These are phyloP conservation scores for Pholiota adiposa DNA, from an alignment of 1,284 basidiomycete genomes.

Conservation along the genomic window DNA sequence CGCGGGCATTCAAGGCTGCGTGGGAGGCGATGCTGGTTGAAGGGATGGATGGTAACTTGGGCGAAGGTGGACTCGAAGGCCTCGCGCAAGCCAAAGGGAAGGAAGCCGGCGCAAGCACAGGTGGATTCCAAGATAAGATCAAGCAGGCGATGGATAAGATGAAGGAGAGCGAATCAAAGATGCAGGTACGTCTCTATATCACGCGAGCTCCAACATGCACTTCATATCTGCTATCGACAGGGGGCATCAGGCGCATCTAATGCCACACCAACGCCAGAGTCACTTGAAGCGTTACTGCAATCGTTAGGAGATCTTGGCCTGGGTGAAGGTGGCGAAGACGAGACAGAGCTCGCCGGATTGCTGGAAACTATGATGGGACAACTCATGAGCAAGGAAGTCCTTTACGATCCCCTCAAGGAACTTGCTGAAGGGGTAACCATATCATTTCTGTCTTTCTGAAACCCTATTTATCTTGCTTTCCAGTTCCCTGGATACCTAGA, in stretches of 20 bases:
- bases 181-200: conserved; percentile 38
- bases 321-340: conserved; percentile 34
- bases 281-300: conserved; percentile 54
- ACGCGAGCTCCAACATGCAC: conserved; percentile 9
- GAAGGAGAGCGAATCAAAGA: conserved; percentile 69
- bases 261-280: conserved; percentile 32
- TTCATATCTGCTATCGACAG: conserved; percentile 21
- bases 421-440: conserved; percentile 76
- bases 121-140: conserved; percentile 77
- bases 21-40: conserved; percentile 81
- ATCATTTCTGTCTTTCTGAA: conserved; percentile 3
- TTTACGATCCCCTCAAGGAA: conserved; percentile 93
- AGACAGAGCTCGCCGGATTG: conserved; percentile 64
- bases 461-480: conserved; percentile 1
- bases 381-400: conserved; percentile 91
- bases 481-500: conserved; percentile 86
- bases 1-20: conserved; percentile 57
- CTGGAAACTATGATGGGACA: conserved; percentile 93
- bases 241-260: conserved; percentile 33
- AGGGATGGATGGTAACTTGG: conserved; percentile 58
- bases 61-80: conserved; percentile 25
- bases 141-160: conserved; percentile 82
- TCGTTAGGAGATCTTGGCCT: conserved; percentile 48
- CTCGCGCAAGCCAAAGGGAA: conserved; percentile 29
- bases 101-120: conserved; percentile 12